Base-by-base conservation (phyloP, 1,284 basidiomycete species). In the Melampsora occidentalis region DNA sequence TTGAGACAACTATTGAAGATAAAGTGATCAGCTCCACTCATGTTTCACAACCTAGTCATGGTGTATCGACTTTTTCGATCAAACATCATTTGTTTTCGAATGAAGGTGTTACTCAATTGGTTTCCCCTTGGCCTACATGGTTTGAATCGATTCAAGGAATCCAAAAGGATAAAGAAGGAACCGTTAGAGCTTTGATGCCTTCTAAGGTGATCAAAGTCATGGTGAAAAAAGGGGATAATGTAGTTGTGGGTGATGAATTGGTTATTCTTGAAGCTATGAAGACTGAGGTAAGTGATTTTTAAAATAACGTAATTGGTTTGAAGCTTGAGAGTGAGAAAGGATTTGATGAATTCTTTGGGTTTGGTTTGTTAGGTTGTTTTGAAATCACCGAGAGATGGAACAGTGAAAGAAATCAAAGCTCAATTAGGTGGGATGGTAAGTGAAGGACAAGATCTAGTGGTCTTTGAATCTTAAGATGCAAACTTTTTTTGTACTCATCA, bases 211-310 rank as follows among this genome's bases (percentile, higher is more conserved):
- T 96, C 3, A 93, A 96, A 78, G 90, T 95, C 66, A 87, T 87
- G 63, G 92, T 94, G 31, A 85, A 85, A 77, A 84, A 87, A 2
- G 94, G 93, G 0, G 90, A 94, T 76, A 84, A 83, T 51, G 91
- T 96, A n/a, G 88, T 89, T 82, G 88, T 88, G 82, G 92, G 92
- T 0, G 90, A 94, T 81, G 88, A 88, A 9, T 86, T 93, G 14
- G 89, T 94, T 39, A 89, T 96, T 25, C 84, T 96, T 80, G 94
- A 96, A 85, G 94, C 92, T 81, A 97, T 96, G 94, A 97, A 97
- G 88, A 95, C 92, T 79, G 93, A 75, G 46, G 78, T 76, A 25
- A 65, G 77, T n/a, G n/a, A n/a, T n/a, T n/a, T n/a, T n/a, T n/a
- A n/a, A n/a, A n/a, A n/a, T n/a, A n/a, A n/a, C n/a, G n/a, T n/a